A percentile compares a stretch with the other conserved stretches of the same genome.
Evolutionary conservation across 1,139 yeast species (phyloP).

Genomic region (Sugiyamaella pinicola): DNA sequence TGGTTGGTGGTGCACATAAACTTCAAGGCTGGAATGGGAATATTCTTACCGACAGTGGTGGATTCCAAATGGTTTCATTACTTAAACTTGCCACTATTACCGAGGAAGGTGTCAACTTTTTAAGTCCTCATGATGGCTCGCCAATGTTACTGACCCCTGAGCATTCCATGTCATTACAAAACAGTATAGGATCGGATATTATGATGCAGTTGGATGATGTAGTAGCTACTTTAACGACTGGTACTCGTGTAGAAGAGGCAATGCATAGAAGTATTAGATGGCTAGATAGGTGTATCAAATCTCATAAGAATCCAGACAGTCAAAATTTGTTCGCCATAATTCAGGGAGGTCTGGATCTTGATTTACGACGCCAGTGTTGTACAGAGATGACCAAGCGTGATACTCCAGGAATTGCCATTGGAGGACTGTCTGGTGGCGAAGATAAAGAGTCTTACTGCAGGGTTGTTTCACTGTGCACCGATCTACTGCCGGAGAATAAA

Average conservation of each 20-base stretch:
- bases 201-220: constrained; percentile 53
- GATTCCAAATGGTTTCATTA: constrained; percentile 52
- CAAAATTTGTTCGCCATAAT: constrained; percentile 50
- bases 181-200: constrained; percentile 49
- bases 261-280: constrained; percentile 49
- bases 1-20: constrained; percentile 49
- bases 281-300: constrained; percentile 50
- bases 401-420: constrained; percentile 52
- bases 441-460: constrained; percentile 46
- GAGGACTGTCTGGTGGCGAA: constrained; percentile 51
- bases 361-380: constrained; percentile 46
- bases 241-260: constrained; percentile 49
- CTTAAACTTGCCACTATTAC: constrained; percentile 50
- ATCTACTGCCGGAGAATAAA: constrained; percentile 45
- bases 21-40: constrained; percentile 48
- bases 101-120: constrained; percentile 49
- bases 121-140: constrained; percentile 50
- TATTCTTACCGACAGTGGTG: constrained; percentile 49
- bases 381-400: constrained; percentile 48
- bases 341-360: constrained; percentile 49
- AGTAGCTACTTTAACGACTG: constrained; percentile 48
- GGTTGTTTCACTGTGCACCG: constrained; percentile 47
- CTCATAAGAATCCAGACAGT: constrained; percentile 47
- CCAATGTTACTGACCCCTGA: constrained; percentile 52
- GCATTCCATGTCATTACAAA: constrained; percentile 49